Conservation (phyloP, 2,329 filamentous ascomycete species). For the Ophiocordyceps camponoti-floridani region DNA sequence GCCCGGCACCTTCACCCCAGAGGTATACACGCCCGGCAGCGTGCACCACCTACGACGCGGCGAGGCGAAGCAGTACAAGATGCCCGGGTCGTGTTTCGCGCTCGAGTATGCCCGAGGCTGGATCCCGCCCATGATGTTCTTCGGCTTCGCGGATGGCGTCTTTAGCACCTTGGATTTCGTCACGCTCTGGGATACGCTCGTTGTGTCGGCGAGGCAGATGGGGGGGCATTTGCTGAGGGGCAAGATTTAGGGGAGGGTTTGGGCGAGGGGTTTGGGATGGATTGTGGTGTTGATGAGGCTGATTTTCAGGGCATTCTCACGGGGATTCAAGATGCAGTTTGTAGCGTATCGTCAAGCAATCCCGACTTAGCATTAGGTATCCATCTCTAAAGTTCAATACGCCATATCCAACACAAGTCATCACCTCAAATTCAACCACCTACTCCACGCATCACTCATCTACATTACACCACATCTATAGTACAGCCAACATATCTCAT, state of each 20-base stretch:
- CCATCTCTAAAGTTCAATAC: too few species aligned
- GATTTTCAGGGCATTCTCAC: too few species aligned
- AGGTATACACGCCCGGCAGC: conserved; percentile 50
- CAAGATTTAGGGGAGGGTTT: too few species aligned
- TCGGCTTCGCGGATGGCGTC: conserved; percentile 70
- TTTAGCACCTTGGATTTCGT: conserved; percentile 67
- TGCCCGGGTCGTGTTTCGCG: conserved; percentile 60
- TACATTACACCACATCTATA: too few species aligned
- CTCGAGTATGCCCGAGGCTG: conserved; percentile 74
- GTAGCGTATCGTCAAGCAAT: too few species aligned
- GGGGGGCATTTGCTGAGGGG: conserved; percentile 48
- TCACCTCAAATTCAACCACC: too few species aligned
- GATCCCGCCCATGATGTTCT: conserved; percentile 87
- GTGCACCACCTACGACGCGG: conserved; percentile 59
- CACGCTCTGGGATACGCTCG: conserved; percentile 67
- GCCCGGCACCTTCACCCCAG: conserved; percentile 46
- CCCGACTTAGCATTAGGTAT: too few species aligned
- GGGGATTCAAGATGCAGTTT: too few species aligned
- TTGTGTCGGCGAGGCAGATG: conserved; percentile 62
- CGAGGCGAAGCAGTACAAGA: conserved; percentile 65
- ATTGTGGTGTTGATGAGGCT: too few species aligned
- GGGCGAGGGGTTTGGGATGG: too few species aligned
- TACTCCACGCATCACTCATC: too few species aligned
- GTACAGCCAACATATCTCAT: background rate
- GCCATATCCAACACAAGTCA: too few species aligned